These are phyloP conservation scores for Boletus edulis DNA, from an alignment of 768 basidiomycete species.

Conservation along the genomic window DNA sequence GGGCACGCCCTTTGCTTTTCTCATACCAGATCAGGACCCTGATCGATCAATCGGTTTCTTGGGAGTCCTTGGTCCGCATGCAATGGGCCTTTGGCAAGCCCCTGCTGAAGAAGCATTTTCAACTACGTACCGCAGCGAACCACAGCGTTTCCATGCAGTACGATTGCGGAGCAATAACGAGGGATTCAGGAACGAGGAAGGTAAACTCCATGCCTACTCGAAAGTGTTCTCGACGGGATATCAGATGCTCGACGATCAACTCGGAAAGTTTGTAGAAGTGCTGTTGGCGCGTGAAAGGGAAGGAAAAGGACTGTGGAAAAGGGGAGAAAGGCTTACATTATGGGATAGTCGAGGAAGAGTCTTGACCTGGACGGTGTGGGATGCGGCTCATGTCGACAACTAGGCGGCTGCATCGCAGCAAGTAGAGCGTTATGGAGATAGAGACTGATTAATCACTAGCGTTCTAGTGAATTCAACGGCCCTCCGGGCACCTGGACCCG, in stretches of 20 bases:
- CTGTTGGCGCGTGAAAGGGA: neutral
- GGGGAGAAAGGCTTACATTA: neutral
- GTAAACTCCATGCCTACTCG: neutral
- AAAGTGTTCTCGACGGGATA: conserved; percentile 11
- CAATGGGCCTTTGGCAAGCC: conserved; percentile 10
- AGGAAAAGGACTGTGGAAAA: conserved; percentile 3
- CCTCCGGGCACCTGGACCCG: too few relatives aligned
- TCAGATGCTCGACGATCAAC: conserved; percentile 8
- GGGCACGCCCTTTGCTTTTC: conserved; percentile 16
- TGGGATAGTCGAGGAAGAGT: neutral
- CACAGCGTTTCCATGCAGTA: neutral
- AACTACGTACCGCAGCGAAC: neutral
- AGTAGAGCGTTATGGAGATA: too few relatives aligned
- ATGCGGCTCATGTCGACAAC: conserved; percentile 5
- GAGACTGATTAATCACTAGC: too few relatives aligned
- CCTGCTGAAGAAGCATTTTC: neutral
- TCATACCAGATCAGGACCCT: conserved; percentile 8
- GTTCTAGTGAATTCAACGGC: too few relatives aligned
- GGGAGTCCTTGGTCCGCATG: conserved; percentile 18
- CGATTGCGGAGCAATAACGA: neutral
- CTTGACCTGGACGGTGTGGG: conserved; percentile 18
- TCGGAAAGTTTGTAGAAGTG: neutral
- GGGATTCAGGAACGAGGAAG: neutral
- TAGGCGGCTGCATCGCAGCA: neutral
- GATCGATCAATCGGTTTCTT: conserved; percentile 16